These are phyloP conservation scores for Boletus fagicola DNA, from an alignment of 768 basidiomycete genomes.

Conservation along the genomic window DNA sequence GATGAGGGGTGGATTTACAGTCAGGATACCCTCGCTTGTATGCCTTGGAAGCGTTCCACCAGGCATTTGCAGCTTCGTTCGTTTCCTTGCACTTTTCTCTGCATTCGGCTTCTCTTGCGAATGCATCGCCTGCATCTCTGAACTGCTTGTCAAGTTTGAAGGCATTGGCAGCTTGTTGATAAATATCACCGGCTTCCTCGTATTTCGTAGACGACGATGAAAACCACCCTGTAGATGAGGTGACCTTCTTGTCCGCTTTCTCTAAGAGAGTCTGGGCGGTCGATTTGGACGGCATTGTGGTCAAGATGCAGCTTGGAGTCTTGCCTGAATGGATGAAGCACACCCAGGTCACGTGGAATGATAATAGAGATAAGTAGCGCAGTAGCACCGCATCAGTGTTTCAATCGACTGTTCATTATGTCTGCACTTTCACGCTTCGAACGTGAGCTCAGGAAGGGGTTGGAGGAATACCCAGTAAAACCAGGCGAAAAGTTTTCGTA, in stretches of 20 bases:
- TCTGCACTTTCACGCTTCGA: constrained; percentile 34
- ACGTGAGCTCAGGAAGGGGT: constrained; percentile 46
- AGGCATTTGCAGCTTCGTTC: constrained; percentile 97
- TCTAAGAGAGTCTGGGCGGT: constrained; percentile 72
- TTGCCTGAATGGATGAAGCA: neutral
- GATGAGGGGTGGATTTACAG: constrained; percentile 49
- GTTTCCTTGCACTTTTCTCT: constrained; percentile 82
- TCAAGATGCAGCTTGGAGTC: neutral
- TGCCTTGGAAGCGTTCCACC: constrained; percentile 97
- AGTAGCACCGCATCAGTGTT: neutral
- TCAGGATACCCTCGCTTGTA: constrained; percentile 89
- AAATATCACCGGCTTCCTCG: constrained; percentile 95
- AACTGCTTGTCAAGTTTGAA: constrained; percentile 92
- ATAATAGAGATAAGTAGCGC: neutral
- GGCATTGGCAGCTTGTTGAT: constrained; percentile 89
- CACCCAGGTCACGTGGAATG: constrained; percentile 17
- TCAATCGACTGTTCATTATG: constrained; percentile 27
- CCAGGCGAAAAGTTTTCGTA: constrained; percentile 70
- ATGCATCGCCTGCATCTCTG: constrained; percentile 89
- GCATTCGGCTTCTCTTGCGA: constrained; percentile 92
- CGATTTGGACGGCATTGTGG: constrained; percentile 71
- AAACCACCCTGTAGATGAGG: constrained; percentile 85
- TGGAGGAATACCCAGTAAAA: constrained; percentile 73
- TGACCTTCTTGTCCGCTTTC: constrained; percentile 91
- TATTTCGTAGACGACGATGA: constrained; percentile 78